Evolutionary conservation across 305 asterid species (phyloP), one percentile per base, ranked within the genome.

Genomic region (Fraxinus latifolia): DNA sequence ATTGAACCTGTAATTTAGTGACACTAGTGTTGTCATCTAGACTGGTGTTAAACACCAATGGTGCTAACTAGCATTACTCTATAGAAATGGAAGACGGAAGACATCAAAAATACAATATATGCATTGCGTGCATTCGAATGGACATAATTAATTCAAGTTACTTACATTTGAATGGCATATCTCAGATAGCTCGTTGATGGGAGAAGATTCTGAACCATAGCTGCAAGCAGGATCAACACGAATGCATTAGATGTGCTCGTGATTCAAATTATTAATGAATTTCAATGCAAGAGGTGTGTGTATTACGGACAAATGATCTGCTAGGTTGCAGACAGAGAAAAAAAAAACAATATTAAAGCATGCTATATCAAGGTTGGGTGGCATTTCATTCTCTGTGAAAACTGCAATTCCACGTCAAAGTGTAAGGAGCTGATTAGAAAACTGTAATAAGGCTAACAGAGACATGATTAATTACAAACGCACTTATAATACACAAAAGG

Each of bases 141-240:
- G 53, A 78, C 9, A 17, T 42, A 2, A 76, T 32, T 82, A 44
- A 74, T 53, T 11, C 55, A 31, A 25, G 60, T 33, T 81, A 79
- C 88, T 88, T 88, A 96, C 98, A 84, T 84, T 15, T 50, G 99
- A 87, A 83, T 93, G 99, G 74, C 99, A 96, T 84, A 94, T 85
- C 81, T 96, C 89, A 3, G 93, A 85, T 53, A 90, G 70, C 25
- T 94, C 93, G 3, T 83, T 88, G 7, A 96, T 89, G 82, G 99
- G 99, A 82, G 94, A 87, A 83, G 93, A 86, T 84, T 94, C 91
- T 60, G 99, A 89, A 81, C 99, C 99, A 39, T 96, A 94, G 90
- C 99, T 96, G 95, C 88, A 85, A 88, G 79, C 77, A 17, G 81
- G 71, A 31, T 80, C 15, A 31, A 47, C 8, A 19, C 2, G 19